Conservation (phyloP, 192 early-diverging fungal species). For the Coemansia sp. region DNA sequence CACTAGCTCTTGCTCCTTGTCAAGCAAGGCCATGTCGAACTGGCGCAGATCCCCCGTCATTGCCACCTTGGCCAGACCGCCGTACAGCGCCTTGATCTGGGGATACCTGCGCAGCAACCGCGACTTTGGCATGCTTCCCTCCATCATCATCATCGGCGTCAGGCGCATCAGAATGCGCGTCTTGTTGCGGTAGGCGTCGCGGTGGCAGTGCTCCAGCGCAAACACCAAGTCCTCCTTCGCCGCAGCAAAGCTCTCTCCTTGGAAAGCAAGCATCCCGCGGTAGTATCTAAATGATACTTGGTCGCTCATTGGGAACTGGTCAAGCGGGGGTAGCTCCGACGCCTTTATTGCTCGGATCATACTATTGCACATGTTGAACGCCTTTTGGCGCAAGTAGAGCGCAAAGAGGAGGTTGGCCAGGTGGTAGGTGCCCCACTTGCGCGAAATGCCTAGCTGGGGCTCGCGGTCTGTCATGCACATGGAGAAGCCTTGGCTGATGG, state of each 20-base stretch:
- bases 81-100: conserved; percentile 63
- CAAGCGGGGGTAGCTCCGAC: conserved; percentile 74
- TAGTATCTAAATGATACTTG: conserved; percentile 89
- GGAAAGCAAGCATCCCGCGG: conserved; percentile 84
- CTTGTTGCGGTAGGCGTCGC: conserved; percentile 41
- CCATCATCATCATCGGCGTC: conserved; percentile 76
- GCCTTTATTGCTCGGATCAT: conserved; percentile 74
- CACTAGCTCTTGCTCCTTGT: conserved; percentile 64
- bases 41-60: conserved; percentile 68
- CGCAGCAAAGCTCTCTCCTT: conserved; percentile 75
- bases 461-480: conserved; percentile 83
- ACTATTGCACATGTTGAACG: conserved; percentile 81
- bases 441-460: conserved; percentile 52
- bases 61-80: conserved; percentile 66
- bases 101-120: conserved; percentile 67
- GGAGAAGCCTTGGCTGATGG: conserved; percentile 89
- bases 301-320: conserved; percentile 82
- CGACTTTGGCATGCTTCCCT: conserved; percentile 70
- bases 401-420: conserved; percentile 85
- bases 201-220: conserved; percentile 53
- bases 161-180: conserved; percentile 83
- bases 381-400: conserved; percentile 81
- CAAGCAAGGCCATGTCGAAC: conserved; percentile 71
- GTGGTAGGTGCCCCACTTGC: conserved; percentile 94
- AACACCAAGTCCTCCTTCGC: conserved; percentile 58